phyloP scores from a whole-genome alignment of 495 filamentous ascomycete genomes.

The Talaromyces ruber region DNA sequence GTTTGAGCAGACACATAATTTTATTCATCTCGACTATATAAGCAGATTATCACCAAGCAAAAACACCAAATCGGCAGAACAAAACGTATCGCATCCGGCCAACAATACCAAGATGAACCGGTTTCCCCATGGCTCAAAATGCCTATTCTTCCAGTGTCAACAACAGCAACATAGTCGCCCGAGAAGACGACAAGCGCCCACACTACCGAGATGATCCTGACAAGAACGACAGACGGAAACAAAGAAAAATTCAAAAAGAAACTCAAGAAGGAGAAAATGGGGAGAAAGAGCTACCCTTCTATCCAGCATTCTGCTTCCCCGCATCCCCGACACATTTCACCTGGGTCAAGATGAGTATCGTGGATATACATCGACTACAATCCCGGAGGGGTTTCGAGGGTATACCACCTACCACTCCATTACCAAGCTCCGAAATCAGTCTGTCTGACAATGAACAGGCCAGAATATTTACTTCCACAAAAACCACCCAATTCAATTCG shows the following conservation, averaged over 20 bases:
- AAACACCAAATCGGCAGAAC: background rate
- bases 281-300: conserved; percentile 37
- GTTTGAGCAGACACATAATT: background rate
- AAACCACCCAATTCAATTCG: conserved; percentile 88
- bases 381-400: conserved; percentile 59
- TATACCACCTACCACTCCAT: conserved; percentile 16
- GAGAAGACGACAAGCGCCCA: background rate
- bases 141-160: background rate
- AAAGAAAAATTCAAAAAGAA: background rate
- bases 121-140: conserved; percentile 5
- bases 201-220: background rate
- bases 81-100: background rate
- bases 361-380: conserved; percentile 55
- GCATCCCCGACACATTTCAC: conserved; percentile 72
- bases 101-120: conserved; percentile 1
- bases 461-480: conserved; percentile 68
- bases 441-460: conserved; percentile 35
- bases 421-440: background rate
- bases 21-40: background rate
- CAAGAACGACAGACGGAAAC: background rate
- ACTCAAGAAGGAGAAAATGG: background rate
- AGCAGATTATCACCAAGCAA: background rate
- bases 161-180: background rate
- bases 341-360: conserved; percentile 73
- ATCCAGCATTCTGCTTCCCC: conserved; percentile 78